These are phyloP conservation scores for Kuraishia cidri DNA, from an alignment of 805 yeast genomes.

Conservation along the genomic window DNA sequence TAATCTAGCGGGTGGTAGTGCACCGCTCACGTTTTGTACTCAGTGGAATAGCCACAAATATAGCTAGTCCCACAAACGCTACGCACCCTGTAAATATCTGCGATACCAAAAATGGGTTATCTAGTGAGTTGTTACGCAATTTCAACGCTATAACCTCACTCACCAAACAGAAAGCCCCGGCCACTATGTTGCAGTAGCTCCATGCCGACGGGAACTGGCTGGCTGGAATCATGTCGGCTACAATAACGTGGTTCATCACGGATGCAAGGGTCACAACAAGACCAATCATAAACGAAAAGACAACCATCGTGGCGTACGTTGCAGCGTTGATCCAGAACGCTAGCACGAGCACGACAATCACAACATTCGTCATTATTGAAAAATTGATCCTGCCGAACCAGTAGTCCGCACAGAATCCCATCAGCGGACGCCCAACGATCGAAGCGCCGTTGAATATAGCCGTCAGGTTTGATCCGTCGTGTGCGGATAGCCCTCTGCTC, in stretches of 20 bases:
- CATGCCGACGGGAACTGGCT: conserved; percentile 18
- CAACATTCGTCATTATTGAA: conserved; percentile 24
- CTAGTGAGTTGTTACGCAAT: conserved; percentile 3
- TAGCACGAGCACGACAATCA: conserved; percentile 27
- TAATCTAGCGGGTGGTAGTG: no score
- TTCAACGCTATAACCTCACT: conserved; percentile 20
- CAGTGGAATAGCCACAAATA: no score
- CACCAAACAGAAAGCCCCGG: conserved; percentile 16
- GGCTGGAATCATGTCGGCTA: conserved; percentile 18
- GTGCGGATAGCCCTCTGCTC: conserved; percentile 29
- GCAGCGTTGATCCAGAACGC: conserved; percentile 31
- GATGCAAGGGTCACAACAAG: conserved; percentile 33
- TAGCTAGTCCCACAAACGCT: no score
- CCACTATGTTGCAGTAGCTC: conserved; percentile 14
- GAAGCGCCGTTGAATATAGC: conserved; percentile 39
- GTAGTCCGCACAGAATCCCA: conserved; percentile 35
- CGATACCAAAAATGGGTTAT: conserved; percentile 34
- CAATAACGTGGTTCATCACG: conserved; percentile 16
- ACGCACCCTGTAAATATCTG: conserved; percentile 51
- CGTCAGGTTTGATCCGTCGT: conserved; percentile 33
- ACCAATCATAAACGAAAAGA: conserved; percentile 36
- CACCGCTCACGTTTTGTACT: no score
- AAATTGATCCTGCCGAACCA: conserved; percentile 38
- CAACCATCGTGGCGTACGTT: conserved; percentile 24
- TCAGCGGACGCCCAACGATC: conserved; percentile 36